phyloP scores from a whole-genome alignment of 495 filamentous ascomycete species.

The Parathielavia appendiculata region DNA sequence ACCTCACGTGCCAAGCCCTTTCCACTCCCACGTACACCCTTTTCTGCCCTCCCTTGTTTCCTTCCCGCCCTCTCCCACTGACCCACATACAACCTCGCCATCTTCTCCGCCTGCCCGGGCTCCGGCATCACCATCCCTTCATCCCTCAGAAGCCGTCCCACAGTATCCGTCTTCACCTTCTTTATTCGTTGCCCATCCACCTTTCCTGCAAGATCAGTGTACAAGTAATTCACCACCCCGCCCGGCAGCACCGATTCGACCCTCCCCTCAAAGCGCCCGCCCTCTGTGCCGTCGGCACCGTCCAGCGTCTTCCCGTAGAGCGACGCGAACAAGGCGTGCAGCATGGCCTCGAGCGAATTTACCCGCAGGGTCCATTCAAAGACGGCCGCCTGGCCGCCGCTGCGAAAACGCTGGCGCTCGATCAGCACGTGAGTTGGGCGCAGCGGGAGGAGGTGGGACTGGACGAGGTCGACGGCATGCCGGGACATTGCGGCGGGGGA shows the following conservation, averaged over 20 bases:
- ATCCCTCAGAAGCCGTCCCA: slow-evolving; percentile 50
- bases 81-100: slow-evolving; percentile 43
- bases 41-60: slow-evolving; percentile 13
- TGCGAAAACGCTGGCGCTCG: slow-evolving; percentile 84
- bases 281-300: slow-evolving; percentile 3
- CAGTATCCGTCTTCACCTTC: slow-evolving; percentile 33
- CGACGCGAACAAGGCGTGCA: slow-evolving; percentile 69
- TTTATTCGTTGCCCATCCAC: slow-evolving; percentile 35
- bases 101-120: slow-evolving; percentile 32
- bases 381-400: slow-evolving; percentile 55
- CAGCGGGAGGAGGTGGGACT: slow-evolving; percentile 44
- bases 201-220: slow-evolving; percentile 54
- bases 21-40: slow-evolving; percentile 28
- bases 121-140: slow-evolving; percentile 32
- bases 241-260: slow-evolving; percentile 37
- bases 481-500: slow-evolving; percentile 52
- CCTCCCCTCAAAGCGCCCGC: slow-evolving; percentile 39
- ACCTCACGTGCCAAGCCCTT: no score
- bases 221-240: slow-evolving; percentile 38
- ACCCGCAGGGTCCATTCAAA: slow-evolving; percentile 89
- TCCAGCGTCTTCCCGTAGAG: slow-evolving; percentile 25
- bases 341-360: slow-evolving; percentile 84
- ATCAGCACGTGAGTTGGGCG: slow-evolving; percentile 73
- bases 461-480: slow-evolving; percentile 59
- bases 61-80: slow-evolving; percentile 34